phyloP scores from a whole-genome alignment of 2,329 filamentous ascomycete genomes.

The Penicillium sp. region DNA sequence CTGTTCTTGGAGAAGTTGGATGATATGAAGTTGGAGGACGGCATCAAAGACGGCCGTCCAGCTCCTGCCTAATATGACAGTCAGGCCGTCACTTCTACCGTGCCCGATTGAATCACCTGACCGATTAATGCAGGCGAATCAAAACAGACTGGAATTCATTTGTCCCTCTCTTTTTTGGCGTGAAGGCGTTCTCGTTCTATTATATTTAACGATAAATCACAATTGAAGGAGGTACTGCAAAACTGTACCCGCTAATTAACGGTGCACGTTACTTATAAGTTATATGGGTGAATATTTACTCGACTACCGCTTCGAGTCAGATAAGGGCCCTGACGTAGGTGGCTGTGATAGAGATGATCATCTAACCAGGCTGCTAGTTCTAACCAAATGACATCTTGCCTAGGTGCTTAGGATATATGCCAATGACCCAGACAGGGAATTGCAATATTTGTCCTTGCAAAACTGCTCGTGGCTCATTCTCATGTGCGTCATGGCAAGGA shows the following conservation, averaged over 20 bases:
- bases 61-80: constrained; percentile 1
- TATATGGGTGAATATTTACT: too few species aligned
- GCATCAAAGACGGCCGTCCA: not conserved
- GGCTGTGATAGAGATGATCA: not conserved
- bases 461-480: not conserved
- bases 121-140: not conserved
- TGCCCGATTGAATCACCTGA: not conserved
- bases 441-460: not conserved
- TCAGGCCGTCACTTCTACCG: not conserved
- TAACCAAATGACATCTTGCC: not conserved
- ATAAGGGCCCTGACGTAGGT: not conserved
- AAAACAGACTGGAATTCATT: not conserved
- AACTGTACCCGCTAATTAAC: not conserved
- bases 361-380: not conserved
- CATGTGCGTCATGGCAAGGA: not conserved
- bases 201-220: not conserved
- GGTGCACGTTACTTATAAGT: not conserved
- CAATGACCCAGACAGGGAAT: too few species aligned
- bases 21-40: constrained; percentile 8
- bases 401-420: not conserved
- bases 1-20: constrained; percentile 19
- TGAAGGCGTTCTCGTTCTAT: not conserved
- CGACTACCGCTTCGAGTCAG: not conserved
- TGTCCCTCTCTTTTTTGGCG: not conserved
- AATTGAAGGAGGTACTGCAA: not conserved